Evolutionary conservation across 805 yeast species (phyloP).

Genomic region (Myxozyma lipomycoides): DNA sequence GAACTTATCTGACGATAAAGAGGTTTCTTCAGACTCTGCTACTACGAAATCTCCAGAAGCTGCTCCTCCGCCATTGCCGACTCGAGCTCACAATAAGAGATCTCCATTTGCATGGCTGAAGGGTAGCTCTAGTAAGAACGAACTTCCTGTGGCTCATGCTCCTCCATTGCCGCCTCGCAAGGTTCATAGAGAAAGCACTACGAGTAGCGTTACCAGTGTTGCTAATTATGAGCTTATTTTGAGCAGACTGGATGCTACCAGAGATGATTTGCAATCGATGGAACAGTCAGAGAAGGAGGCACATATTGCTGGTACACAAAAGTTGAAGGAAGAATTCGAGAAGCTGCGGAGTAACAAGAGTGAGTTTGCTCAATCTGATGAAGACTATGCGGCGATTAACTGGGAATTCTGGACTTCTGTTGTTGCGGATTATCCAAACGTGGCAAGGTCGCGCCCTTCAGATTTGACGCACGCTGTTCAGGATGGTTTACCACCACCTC

Average conservation of each 20-base stretch:
- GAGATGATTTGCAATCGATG: slow-evolving; percentile 48
- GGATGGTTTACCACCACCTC: slow-evolving; percentile 76
- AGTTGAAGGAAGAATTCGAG: slow-evolving; percentile 38
- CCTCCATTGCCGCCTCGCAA: slow-evolving; percentile 24
- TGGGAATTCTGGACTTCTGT: slow-evolving; percentile 73
- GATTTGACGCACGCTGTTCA: slow-evolving; percentile 59
- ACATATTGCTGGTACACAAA: slow-evolving; percentile 43
- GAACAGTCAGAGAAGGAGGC: slow-evolving; percentile 53
- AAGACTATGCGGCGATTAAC: slow-evolving; percentile 38
- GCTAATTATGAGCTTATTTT: slow-evolving; percentile 52
- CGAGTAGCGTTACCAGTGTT: slow-evolving; percentile 1
- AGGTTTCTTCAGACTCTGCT: slow-evolving; percentile 1
- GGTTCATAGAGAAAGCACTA: not conserved
- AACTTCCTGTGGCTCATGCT: slow-evolving; percentile 13
- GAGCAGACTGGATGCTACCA: slow-evolving; percentile 55
- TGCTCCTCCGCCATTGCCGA: slow-evolving; percentile 20
- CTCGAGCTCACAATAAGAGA: slow-evolving; percentile 20
- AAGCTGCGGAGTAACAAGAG: slow-evolving; percentile 20
- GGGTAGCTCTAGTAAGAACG: slow-evolving; percentile 16
- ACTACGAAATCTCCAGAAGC: not conserved
- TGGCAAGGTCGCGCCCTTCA: slow-evolving; percentile 59
- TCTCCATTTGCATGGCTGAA: slow-evolving; percentile 35
- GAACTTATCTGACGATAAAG: slow-evolving; percentile 9
- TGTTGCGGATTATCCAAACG: slow-evolving; percentile 67
- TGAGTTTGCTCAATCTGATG: slow-evolving; percentile 31